Evolutionary conservation across 2,329 filamentous ascomycete genomes (phyloP), one percentile per base, ranked within the genome.

Genomic region (Bipolaris gigantea): DNA sequence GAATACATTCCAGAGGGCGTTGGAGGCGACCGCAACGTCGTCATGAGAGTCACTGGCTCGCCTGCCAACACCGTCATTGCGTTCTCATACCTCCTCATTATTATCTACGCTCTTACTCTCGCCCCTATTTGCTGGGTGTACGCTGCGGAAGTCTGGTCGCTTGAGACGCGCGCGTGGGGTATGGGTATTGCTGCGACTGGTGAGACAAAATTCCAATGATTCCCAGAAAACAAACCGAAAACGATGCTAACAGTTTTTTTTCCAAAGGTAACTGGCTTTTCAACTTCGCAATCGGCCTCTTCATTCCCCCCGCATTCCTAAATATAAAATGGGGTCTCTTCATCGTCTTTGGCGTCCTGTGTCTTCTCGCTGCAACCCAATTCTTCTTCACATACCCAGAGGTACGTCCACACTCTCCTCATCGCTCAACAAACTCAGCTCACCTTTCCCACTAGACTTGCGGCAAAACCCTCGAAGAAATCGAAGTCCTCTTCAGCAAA

Each of bases 311-410:
- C 0, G 80, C 82, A 0, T 85, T 85, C 60, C 79, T 80, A 59
- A 85, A 80, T 67, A 84, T 84, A 57, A 64, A 74, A 48, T 85
- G 81, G 77, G 70, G 82, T 62, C 85, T 85, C 59, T 92, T 92
- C 73, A 83, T 92, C 71, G 80, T 93, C 58, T 93, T 93, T 67
- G 89, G 82, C 13, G 81, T 85, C 13, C 90, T 91, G 77, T 89
- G 88, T 69, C 80, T 81, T 0, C 79, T 80, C 4, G 88, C 89
- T 61, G 85, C 85, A 34, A 70, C 90, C 48, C 88, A 91, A 68
- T 85, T 89, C 67, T 83, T 84, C 70, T 78, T 92, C 59, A 32
- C 80, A 18, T 85, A 84, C 61, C 87, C 87, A 0, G 83, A 90
- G 51, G 51, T 50, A 49, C 43, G 45, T n/a, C 9, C 4, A 34